Base-by-base conservation (phyloP, 2,329 filamentous ascomycete species). In the Claviceps sp. region DNA sequence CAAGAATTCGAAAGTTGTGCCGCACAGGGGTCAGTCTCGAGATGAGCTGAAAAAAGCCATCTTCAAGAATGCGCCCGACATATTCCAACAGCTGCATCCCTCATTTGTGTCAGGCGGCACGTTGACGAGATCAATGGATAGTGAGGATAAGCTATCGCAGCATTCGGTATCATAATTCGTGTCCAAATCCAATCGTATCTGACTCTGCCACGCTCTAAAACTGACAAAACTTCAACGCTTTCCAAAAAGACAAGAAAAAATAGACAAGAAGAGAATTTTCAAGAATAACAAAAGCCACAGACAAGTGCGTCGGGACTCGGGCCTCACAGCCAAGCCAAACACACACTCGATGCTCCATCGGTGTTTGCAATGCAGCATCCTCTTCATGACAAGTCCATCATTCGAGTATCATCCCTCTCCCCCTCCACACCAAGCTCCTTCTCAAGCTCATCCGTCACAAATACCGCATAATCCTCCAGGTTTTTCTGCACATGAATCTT, bases 401-500 rank as follows among this genome's bases (percentile, higher is more conserved):
- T 66, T 36, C 69, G 73, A 64, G 74, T 78, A 68, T 80, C 76
- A 56, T 80, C 74, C 51, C 62, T 64, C 61, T 64, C 62, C 56
- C 81, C 78, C 39, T 85, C 83, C 42, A 76, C 79, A n/a, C 82
- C 80, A 22, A 89, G 71, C 68, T 90, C 86, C 63, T 83, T 80
- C 71, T 95, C 88, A n/a, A 96, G 82, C 70, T 97, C 91, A 58
- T 95, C 87, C 2, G 87, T 84, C 6, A 96, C 88, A 64, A 96
- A 95, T 52, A 83, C 82, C 69, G 98, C 93, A 66, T 95, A 97
- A 62, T 93, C 88, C 64, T 96, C 91, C 50, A 98, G 73, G 53
- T 82, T 85, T 71, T 89, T 90, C 68, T 98, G 93, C 49, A 98
- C 77, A 63, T 97, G 90, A 57, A 98, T 87, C 72, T 98, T 98